Conservation (phyloP, 1,284 basidiomycete species). For the Vanrija sp. region DNA sequence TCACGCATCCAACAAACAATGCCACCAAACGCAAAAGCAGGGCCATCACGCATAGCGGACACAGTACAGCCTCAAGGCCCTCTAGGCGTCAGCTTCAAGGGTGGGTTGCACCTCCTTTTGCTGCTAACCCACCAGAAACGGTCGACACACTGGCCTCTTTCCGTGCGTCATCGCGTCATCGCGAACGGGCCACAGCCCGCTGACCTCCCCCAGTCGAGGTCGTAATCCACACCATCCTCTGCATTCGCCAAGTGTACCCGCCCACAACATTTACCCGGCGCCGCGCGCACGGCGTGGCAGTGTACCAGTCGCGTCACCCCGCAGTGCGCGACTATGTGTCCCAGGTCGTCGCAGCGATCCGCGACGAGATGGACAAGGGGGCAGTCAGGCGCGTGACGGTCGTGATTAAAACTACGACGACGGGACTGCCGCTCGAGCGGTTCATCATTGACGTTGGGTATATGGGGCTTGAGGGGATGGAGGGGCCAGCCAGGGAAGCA, state of each 20-base stretch:
- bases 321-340: slow-evolving; percentile 81
- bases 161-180: slow-evolving; percentile 20
- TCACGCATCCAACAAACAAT: background rate
- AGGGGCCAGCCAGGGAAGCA: slow-evolving; percentile 56
- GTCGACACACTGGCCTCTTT: slow-evolving; percentile 38
- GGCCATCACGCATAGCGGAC: slow-evolving; percentile 1
- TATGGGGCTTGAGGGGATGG: slow-evolving; percentile 67
- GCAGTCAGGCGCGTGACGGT: slow-evolving; percentile 51
- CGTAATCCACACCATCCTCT: slow-evolving; percentile 85
- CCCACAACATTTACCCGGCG: slow-evolving; percentile 77
- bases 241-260: slow-evolving; percentile 84
- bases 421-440: slow-evolving; percentile 57
- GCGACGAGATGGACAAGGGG: slow-evolving; percentile 60
- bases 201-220: slow-evolving; percentile 64
- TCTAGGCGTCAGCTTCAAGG: slow-evolving; percentile 11
- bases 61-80: background rate
- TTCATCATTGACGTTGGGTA: slow-evolving; percentile 61
- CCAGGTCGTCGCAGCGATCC: slow-evolving; percentile 68
- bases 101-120: background rate
- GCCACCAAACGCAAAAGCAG: background rate
- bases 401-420: slow-evolving; percentile 67
- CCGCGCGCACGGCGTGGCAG: slow-evolving; percentile 81
- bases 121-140: slow-evolving; percentile 25
- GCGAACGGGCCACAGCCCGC: background rate
- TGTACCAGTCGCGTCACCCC: slow-evolving; percentile 87